Conservation (phyloP, 495 filamentous ascomycete genomes). For the Letharia columbiana region DNA sequence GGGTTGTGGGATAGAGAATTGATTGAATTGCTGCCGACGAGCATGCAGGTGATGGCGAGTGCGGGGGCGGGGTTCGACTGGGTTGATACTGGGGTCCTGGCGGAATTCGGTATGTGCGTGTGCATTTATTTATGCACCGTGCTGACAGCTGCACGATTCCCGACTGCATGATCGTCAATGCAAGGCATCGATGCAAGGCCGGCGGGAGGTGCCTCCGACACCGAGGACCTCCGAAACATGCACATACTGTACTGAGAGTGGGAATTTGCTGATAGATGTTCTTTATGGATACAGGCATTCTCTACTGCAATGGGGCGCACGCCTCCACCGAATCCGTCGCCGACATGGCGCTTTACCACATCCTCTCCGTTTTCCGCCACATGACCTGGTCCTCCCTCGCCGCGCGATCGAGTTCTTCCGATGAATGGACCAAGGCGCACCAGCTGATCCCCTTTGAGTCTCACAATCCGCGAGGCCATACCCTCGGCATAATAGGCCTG, state of each 20-base stretch:
- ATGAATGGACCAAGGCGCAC: slow-evolving; percentile 49
- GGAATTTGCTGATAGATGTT: background rate
- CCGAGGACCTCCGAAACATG: background rate
- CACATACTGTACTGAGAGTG: background rate
- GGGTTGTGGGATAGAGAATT: slow-evolving; percentile 66
- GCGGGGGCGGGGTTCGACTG: slow-evolving; percentile 73
- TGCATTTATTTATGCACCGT: background rate
- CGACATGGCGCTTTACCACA: slow-evolving; percentile 54
- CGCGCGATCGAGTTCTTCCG: slow-evolving; percentile 33
- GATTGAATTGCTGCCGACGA: slow-evolving; percentile 53
- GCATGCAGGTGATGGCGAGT: slow-evolving; percentile 60
- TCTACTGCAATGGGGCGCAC: slow-evolving; percentile 62
- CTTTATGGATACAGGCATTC: slow-evolving; percentile 43
- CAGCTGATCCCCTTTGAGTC: slow-evolving; percentile 44
- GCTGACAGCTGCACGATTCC: background rate
- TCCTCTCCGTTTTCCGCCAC: slow-evolving; percentile 57
- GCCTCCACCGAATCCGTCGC: slow-evolving; percentile 62
- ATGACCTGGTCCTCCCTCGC: slow-evolving; percentile 54
- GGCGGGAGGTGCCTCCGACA: background rate
- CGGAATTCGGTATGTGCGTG: slow-evolving; percentile 49
- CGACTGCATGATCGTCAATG: slow-evolving; percentile 2
- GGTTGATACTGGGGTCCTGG: slow-evolving; percentile 61
- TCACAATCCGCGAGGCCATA: slow-evolving; percentile 48
- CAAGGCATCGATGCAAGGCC: background rate
- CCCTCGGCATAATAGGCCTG: slow-evolving; percentile 56